Evolutionary conservation across 2,329 filamentous ascomycete species (phyloP).

Genomic region (Calonectria multiphialidica): DNA sequence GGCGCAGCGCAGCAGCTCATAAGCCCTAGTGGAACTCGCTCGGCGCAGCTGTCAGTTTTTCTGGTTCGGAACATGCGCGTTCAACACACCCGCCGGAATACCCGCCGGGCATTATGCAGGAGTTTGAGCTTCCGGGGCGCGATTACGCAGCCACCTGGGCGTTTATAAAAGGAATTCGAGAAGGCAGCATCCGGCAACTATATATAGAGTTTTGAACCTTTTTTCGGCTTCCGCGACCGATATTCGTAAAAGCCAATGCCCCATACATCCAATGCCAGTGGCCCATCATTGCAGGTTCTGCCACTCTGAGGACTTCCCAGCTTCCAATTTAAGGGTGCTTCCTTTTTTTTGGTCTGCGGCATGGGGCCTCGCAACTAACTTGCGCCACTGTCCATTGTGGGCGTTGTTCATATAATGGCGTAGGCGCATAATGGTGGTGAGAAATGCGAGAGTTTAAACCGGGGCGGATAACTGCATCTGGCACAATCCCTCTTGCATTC

Average conservation of each 20-base stretch:
- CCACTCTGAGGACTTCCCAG: neutral
- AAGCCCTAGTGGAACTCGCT: neutral
- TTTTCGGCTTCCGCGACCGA: neutral
- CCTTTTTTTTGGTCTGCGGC: too few relatives aligned
- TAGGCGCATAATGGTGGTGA: neutral
- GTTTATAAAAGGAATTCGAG: neutral
- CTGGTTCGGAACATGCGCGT: neutral
- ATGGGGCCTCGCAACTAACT: neutral
- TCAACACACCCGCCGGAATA: neutral
- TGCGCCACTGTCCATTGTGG: neutral
- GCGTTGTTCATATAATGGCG: neutral
- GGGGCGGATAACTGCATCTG: neutral
- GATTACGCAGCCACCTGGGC: neutral
- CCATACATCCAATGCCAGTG: neutral
- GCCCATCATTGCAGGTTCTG: neutral
- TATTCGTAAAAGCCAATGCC: neutral
- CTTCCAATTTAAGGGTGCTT: neutral
- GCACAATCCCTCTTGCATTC: too few relatives aligned
- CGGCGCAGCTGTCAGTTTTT: neutral
- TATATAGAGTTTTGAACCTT: neutral
- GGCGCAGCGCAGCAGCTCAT: neutral
- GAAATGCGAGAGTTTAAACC: neutral
- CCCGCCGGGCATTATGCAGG: neutral
- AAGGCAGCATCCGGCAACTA: neutral
- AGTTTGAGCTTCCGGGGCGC: neutral